phyloP scores from a whole-genome alignment of 768 basidiomycete species.

The Suillus lakei region DNA sequence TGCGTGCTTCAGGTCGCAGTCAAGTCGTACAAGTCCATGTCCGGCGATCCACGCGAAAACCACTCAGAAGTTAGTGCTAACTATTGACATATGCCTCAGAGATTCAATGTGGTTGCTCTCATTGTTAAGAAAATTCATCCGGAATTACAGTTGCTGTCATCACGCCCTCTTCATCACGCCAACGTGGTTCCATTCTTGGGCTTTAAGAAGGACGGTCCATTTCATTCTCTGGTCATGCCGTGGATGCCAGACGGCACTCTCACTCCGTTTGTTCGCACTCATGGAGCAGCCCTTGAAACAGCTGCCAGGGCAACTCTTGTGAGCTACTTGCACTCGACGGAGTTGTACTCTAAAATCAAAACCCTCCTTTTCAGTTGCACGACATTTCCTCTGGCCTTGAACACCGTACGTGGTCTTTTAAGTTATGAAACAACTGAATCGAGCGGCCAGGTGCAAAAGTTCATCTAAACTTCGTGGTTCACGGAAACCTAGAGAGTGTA shows the following conservation, averaged over 20 bases:
- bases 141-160: neutral
- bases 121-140: neutral
- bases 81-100: neutral
- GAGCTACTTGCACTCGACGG: neutral
- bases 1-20: neutral
- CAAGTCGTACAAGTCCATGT: neutral
- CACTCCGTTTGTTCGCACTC: neutral
- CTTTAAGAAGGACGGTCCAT: neutral
- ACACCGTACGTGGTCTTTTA: neutral
- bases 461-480: neutral
- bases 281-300: neutral
- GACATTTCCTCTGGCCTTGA: slow-evolving; percentile 6
- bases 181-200: slow-evolving; percentile 3
- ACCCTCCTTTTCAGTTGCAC: neutral
- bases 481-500: slow-evolving; percentile 3
- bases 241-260: slow-evolving; percentile 2
- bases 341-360: neutral
- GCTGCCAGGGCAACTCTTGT: neutral
- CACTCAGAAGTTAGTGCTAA: neutral
- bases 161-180: neutral
- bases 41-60: neutral
- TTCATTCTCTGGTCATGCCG: neutral
- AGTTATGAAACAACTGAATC: neutral
- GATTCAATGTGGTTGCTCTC: neutral
- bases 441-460: neutral